These are phyloP conservation scores for Vitellaria paradoxa DNA, from an alignment of 179 eudicot species.

Conservation along the genomic window DNA sequence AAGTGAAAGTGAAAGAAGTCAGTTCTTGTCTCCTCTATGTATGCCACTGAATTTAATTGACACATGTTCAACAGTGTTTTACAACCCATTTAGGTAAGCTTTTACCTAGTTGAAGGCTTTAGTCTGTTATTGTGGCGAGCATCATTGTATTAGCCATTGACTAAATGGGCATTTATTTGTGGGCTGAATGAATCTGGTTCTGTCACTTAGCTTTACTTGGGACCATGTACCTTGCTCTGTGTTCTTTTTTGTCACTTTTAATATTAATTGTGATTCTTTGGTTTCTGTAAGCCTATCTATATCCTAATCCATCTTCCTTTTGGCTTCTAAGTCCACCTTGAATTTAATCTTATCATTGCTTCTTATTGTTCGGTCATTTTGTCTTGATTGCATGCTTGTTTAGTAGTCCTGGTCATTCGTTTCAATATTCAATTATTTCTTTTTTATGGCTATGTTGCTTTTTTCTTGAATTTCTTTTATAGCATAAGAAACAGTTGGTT, in stretches of 20 bases:
- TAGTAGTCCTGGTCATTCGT: background rate
- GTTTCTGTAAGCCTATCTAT: background rate
- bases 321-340: background rate
- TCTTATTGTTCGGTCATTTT: background rate
- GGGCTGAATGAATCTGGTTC: background rate
- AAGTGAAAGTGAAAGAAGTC: constrained; percentile 32
- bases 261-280: background rate
- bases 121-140: background rate
- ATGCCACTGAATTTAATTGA: constrained; percentile 71
- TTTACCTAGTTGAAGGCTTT: background rate
- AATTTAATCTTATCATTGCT: background rate
- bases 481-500: background rate
- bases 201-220: background rate
- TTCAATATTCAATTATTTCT: background rate
- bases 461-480: background rate
- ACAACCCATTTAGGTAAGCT: constrained; percentile 87
- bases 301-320: background rate
- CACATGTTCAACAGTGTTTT: constrained; percentile 59
- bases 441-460: background rate
- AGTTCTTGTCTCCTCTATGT: constrained; percentile 60
- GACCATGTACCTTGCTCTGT: background rate
- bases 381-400: background rate
- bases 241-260: background rate
- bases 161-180: background rate
- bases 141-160: background rate